Conservation (phyloP, 306 rosid genomes). For the Parietaria judaica region DNA sequence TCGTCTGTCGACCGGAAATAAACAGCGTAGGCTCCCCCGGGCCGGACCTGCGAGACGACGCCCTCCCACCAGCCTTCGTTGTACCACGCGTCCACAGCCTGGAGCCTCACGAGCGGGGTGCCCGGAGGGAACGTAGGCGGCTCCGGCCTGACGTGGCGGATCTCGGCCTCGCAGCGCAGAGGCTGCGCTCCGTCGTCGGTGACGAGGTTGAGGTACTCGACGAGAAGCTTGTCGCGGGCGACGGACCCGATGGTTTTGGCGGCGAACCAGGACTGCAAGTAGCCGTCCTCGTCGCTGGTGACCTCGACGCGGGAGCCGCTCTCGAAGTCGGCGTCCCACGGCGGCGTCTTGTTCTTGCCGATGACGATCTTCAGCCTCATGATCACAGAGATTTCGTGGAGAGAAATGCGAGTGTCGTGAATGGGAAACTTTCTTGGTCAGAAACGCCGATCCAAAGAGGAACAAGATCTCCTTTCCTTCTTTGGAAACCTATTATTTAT, state of each 20-base stretch:
- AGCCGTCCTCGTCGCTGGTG: conserved; percentile 33
- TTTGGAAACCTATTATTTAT: too few relatives aligned
- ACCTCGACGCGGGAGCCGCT: conserved; percentile 34
- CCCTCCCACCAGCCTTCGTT: conserved; percentile 64
- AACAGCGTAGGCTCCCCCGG: conserved; percentile 21
- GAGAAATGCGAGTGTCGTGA: too few relatives aligned
- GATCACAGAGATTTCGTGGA: neutral
- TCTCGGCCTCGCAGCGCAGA: conserved; percentile 29
- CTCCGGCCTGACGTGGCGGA: conserved; percentile 30
- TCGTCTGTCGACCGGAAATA: conserved; percentile 28
- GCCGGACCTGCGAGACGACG: conserved; percentile 20
- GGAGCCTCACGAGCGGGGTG: conserved; percentile 16
- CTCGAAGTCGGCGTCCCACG: conserved; percentile 8
- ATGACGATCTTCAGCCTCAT: conserved; percentile 20
- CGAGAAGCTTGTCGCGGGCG: conserved; percentile 27
- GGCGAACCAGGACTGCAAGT: conserved; percentile 36
- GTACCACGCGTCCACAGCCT: conserved; percentile 44
- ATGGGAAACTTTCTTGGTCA: too few relatives aligned
- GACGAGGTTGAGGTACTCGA: conserved; percentile 33
- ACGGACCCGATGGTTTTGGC: conserved; percentile 22
- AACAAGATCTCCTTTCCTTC: too few relatives aligned
- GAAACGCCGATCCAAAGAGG: too few relatives aligned
- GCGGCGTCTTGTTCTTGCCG: conserved; percentile 3
- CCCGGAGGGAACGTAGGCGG: conserved; percentile 27
- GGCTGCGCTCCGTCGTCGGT: conserved; percentile 27